Percentiles rank a stretch among this genome's conserved stretches.
Conservation (phyloP, 768 basidiomycete species). For the Boletus rubescentipes region DNA sequence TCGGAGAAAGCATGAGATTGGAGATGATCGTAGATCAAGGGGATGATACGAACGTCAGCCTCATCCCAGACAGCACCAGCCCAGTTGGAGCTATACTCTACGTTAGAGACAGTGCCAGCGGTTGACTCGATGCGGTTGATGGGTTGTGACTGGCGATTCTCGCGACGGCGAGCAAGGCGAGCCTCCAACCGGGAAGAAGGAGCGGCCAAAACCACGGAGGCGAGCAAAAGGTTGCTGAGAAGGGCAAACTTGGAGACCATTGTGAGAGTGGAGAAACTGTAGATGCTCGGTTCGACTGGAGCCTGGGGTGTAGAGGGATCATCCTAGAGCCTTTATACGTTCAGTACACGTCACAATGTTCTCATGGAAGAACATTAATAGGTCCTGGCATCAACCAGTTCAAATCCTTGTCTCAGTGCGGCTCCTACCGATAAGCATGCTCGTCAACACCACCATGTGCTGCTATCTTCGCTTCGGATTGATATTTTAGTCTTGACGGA, state of each 20-base stretch:
- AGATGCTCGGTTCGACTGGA: neutral
- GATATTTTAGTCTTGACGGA: neutral
- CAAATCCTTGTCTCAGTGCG: neutral
- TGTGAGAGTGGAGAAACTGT: neutral
- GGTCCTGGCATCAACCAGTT: neutral
- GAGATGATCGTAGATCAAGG: neutral
- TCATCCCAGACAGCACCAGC: constrained; percentile 16
- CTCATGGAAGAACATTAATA: neutral
- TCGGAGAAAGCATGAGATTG: neutral
- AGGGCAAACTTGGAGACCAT: constrained; percentile 21
- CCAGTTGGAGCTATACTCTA: constrained; percentile 19
- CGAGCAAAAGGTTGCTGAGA: constrained; percentile 18
- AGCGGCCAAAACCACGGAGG: constrained; percentile 14
- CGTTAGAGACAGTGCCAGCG: neutral
- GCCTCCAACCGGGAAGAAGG: constrained; percentile 15
- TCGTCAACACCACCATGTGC: neutral
- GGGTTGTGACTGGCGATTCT: constrained; percentile 12
- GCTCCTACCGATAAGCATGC: neutral
- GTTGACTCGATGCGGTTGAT: neutral
- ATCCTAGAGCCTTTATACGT: constrained; percentile 14
- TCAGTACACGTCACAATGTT: neutral
- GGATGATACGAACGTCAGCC: constrained; percentile 7
- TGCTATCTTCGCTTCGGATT: neutral
- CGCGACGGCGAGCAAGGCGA: constrained; percentile 16
- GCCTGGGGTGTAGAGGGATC: neutral